These are phyloP conservation scores for Tetrapisispora phaffii DNA, from an alignment of 805 yeast genomes.

Conservation along the genomic window DNA sequence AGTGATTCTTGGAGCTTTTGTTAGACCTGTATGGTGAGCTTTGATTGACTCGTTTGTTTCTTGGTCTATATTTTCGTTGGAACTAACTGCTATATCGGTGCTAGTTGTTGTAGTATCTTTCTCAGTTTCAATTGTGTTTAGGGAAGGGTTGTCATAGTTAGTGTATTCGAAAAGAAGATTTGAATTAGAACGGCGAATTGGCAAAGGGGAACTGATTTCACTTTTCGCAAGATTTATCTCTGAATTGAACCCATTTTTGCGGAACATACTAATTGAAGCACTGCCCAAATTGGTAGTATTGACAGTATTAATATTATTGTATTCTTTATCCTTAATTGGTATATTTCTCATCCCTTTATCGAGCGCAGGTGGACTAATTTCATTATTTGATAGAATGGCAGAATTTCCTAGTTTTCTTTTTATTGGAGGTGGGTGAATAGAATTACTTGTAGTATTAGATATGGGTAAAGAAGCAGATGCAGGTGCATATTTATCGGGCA, in stretches of 20 bases:
- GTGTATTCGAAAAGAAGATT: background rate
- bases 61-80: background rate
- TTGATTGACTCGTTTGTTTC: no score
- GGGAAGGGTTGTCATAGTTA: background rate
- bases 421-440: background rate
- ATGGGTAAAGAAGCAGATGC: background rate
- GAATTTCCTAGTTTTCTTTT: background rate
- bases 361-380: background rate
- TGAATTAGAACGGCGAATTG: conserved; percentile 1
- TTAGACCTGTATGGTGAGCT: no score
- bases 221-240: no score
- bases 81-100: background rate
- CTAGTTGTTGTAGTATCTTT: background rate
- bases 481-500: conserved; percentile 31
- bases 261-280: no score
- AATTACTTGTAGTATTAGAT: background rate
- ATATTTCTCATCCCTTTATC: no score
- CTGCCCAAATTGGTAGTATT: no score
- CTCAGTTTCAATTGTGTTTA: background rate
- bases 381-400: background rate
- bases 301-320: no score
- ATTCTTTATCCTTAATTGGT: no score
- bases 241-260: no score
- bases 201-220: background rate
- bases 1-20: no score